phyloP scores from a whole-genome alignment of 2,329 filamentous ascomycete genomes.

The Aureobasidium sp. region DNA sequence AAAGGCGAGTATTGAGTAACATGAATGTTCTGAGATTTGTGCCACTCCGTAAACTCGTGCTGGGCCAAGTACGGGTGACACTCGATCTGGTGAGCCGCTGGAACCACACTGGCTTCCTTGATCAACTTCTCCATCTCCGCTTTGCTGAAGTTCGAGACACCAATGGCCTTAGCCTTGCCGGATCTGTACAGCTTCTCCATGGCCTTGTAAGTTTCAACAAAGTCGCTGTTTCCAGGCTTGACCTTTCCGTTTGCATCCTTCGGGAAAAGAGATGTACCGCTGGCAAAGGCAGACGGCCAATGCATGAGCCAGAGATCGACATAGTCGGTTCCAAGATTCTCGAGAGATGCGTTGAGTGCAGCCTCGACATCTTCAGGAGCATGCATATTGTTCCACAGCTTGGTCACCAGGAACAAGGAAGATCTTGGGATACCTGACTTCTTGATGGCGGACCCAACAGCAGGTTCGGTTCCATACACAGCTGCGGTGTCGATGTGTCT shows the following conservation, averaged over 20 bases:
- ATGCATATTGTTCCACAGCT: conserved; percentile 59
- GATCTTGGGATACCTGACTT: conserved; percentile 57
- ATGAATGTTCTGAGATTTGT: conserved; percentile 45
- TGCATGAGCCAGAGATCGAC: conserved; percentile 66
- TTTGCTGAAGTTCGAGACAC: conserved; percentile 47
- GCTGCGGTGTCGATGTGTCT: conserved; percentile 42
- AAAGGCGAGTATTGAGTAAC: conserved; percentile 50
- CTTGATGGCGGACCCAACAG: conserved; percentile 58
- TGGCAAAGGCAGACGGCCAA: conserved; percentile 53
- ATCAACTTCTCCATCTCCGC: conserved; percentile 43
- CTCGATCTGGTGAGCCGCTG: conserved; percentile 41
- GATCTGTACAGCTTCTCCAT: conserved; percentile 27
- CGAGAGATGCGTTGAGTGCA: conserved; percentile 51
- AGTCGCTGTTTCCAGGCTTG: conserved; percentile 40
- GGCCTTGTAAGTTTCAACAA: conserved; percentile 47
- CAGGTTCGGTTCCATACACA: conserved; percentile 51
- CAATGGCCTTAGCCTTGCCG: conserved; percentile 43
- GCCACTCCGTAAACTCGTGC: conserved; percentile 41
- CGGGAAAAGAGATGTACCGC: conserved; percentile 42
- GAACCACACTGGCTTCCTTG: conserved; percentile 35
- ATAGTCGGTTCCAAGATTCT: conserved; percentile 58
- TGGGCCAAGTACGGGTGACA: conserved; percentile 50
- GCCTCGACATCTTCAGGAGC: conserved; percentile 55
- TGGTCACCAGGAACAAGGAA: conserved; percentile 60
- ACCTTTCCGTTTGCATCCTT: conserved; percentile 39